These are phyloP conservation scores for Isabelozyma pseudorhagii DNA, from an alignment of 805 yeast species.

Conservation along the genomic window DNA sequence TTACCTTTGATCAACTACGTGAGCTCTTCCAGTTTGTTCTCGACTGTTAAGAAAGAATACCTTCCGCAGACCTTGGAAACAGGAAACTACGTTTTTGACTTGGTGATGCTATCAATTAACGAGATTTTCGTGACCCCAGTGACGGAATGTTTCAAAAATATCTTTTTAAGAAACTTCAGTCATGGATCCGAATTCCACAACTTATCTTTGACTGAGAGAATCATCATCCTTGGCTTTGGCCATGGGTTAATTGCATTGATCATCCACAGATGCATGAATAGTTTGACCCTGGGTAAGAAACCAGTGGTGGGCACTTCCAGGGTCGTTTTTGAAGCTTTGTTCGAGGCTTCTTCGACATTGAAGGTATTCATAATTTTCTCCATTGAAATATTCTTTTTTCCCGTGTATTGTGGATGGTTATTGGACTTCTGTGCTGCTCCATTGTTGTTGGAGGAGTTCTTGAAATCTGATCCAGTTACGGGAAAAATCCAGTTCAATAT, in stretches of 20 bases:
- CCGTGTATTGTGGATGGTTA: conserved; percentile 79
- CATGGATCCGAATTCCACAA: conserved; percentile 22
- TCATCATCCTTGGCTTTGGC: conserved; percentile 31
- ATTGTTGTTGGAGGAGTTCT: conserved; percentile 27
- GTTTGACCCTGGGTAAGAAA: conserved; percentile 26
- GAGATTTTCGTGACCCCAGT: conserved; percentile 18
- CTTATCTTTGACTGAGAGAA: conserved; percentile 28
- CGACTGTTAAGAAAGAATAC: not conserved
- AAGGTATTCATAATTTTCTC: conserved; percentile 76
- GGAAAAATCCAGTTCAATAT: conserved; percentile 11
- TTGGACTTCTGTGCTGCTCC: conserved; percentile 70
- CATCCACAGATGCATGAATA: conserved; percentile 25
- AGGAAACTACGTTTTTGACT: conserved; percentile 11
- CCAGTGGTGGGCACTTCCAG: conserved; percentile 54
- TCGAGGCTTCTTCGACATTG: conserved; percentile 56
- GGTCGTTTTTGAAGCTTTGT: conserved; percentile 46
- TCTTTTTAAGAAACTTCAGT: conserved; percentile 13
- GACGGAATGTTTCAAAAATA: conserved; percentile 7
- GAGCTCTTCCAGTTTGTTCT: not conserved
- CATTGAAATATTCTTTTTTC: conserved; percentile 81
- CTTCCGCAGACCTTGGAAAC: not conserved
- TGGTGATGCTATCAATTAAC: conserved; percentile 7
- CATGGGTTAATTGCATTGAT: conserved; percentile 23
- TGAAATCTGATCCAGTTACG: conserved; percentile 1
- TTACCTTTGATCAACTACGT: conserved; percentile 3